Evolutionary conservation across 176 grass and related monocot species (phyloP), one percentile per base, ranked within the genome.

Genomic region (Aegilops tauschii): DNA sequence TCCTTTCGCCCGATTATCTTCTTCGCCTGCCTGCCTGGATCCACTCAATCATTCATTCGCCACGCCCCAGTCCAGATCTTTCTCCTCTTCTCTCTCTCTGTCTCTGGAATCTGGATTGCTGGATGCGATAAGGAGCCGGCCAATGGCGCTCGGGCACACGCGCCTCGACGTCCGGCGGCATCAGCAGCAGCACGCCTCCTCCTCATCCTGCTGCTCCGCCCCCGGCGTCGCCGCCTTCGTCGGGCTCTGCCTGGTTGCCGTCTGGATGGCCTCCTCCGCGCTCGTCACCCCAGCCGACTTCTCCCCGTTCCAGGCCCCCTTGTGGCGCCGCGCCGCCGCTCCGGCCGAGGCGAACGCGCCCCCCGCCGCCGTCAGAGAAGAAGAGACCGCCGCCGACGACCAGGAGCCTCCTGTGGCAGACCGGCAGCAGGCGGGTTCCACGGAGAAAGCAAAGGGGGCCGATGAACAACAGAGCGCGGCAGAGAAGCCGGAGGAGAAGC

Each of bases 261-360:
- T 93, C 70, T 97, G 95, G 95, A 93, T 91, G 90, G 36, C 87
- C 45, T 89, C 95, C 34, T 94, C 95, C n/a, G 63, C 85, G 29
- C 90, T 90, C 42, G 89, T 95, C 75, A 78, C 83, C 68, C 95
- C 95, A 1, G 92, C 84, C 10, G 92, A 97, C 5, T 90, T 93
- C n/a, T 84, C 88, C 85, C 72, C 80, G 28, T 83, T 82, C 23
- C 47, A 86, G 37, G 54, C 76, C 71, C 40, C 42, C 0, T 17
- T 45, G 23, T 42, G 39, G 21, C 39, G 39, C 37, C 70, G 37
- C 37, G 16, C 69, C 11, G 39, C 69, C 36, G 31, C 29, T 28
- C 58, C n/a, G 14, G 14, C 37, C 8, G 25, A 77, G 3, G 36
- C 50, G 3, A 84, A 10, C 45, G 20, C 86, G n/a, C 54, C 73